phyloP scores from a whole-genome alignment of 1,284 basidiomycete species.

The Puccinia coronata region DNA sequence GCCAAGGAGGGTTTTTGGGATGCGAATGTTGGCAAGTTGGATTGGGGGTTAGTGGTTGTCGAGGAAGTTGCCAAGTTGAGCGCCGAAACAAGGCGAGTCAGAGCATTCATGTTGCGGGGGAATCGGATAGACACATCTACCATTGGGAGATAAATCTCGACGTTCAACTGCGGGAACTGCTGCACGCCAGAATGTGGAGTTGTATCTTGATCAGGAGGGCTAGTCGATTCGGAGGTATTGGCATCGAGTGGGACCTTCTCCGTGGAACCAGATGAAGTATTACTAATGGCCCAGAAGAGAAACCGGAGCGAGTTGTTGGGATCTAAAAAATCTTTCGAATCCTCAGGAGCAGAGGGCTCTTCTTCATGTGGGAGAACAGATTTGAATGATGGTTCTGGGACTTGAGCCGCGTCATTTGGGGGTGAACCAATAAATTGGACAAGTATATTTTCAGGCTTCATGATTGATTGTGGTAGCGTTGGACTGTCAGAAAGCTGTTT shows the following conservation, averaged over 20 bases:
- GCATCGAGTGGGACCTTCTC: not conserved
- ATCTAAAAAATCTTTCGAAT: not conserved
- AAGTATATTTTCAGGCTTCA: constrained; percentile 16
- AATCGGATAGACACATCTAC: constrained; percentile 19
- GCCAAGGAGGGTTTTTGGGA: not conserved
- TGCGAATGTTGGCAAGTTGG: not conserved
- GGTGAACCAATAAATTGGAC: constrained; percentile 19
- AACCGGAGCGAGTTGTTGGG: constrained; percentile 24
- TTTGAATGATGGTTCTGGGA: not conserved
- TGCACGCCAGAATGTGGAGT: not conserved
- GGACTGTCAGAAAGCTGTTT: not conserved
- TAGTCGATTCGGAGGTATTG: not conserved
- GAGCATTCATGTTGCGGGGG: constrained; percentile 15
- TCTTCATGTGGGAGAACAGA: not conserved
- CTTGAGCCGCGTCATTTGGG: not conserved
- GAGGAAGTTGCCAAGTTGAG: not conserved
- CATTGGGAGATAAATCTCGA: constrained; percentile 35
- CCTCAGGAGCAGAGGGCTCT: not conserved
- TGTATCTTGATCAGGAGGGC: not conserved
- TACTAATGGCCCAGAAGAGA: not conserved
- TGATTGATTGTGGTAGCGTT: constrained; percentile 1
- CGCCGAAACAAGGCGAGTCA: constrained; percentile 19
- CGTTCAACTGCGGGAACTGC: constrained; percentile 20
- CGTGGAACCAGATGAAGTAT: not conserved
- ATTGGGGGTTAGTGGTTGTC: not conserved